These are phyloP conservation scores for Ettlia oleoabundans DNA, from an alignment of 139 green algal genomes.

Conservation along the genomic window DNA sequence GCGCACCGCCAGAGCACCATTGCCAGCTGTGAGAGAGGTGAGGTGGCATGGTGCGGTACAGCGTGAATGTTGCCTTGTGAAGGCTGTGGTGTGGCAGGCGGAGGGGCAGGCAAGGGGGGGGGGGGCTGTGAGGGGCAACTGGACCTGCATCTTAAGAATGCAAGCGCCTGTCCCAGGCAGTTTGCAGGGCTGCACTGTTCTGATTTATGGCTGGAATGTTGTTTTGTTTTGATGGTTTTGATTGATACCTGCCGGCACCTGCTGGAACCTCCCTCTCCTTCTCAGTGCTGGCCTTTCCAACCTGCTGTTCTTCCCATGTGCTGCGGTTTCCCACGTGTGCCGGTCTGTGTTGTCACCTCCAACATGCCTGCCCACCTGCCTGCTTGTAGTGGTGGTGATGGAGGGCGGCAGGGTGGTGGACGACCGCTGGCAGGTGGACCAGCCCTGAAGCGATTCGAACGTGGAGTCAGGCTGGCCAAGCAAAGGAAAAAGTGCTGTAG, in stretches of 20 bases:
- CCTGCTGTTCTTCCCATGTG: too few relatives aligned
- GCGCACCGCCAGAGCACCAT: constrained; percentile 70
- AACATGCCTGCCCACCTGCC: neutral
- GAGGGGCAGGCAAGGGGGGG: neutral
- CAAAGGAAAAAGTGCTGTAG: neutral
- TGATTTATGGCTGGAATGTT: too few relatives aligned
- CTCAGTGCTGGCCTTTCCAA: neutral
- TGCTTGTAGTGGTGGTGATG: constrained; percentile 67
- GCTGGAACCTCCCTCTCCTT: neutral
- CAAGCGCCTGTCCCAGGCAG: too few relatives aligned
- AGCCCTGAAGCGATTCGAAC: neutral
- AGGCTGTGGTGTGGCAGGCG: neutral
- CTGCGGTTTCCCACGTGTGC: too few relatives aligned
- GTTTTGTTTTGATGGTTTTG: too few relatives aligned
- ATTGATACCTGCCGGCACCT: neutral
- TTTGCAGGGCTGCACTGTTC: too few relatives aligned
- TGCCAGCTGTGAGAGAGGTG: constrained; percentile 49
- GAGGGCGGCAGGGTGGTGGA: constrained; percentile 66
- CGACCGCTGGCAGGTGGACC: neutral
- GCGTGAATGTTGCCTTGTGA: neutral
- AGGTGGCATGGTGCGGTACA: neutral
- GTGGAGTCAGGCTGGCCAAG: neutral
- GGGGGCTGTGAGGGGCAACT: neutral
- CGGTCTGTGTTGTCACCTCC: too few relatives aligned
- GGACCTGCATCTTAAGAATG: neutral